Base-by-base conservation (phyloP, 1,284 basidiomycete genomes). In the Microbotryum intermedium region DNA sequence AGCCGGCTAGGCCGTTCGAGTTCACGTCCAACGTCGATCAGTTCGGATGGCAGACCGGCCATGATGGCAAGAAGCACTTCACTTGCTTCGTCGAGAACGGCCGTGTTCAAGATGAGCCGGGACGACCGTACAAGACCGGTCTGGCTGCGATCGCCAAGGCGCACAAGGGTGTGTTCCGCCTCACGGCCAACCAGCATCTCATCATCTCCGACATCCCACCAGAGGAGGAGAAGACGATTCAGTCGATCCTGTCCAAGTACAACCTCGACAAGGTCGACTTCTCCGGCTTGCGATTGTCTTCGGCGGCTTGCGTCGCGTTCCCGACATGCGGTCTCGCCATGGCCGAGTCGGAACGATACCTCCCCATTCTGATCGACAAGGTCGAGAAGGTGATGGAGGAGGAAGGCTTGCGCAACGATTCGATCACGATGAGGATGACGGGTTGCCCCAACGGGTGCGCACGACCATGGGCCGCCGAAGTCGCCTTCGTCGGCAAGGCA, bases 61-160 rank as follows among this genome's bases (percentile, higher is more conserved):
- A 87, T 72, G 85, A 95, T 71, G 92, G 92, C 70, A 86, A 91
- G 75, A 64, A 60, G 18, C 91, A 97, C 75, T 94, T 91, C 77
- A 93, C 87, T 55, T 80, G 89, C 74, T 98, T 93, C 77, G 88
- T 98, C 75, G 94, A 98, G 79, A 99, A 98, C 74, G 95, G 95
- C 13, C 87, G 94, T 58, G 84, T 98, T 44, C 87, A 93, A 76
- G 91, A 98, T 75, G 90, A 91, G 75, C 84, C 90, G 6, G 88
- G 84, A 50, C 69, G 70, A 51, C 84, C 91, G 66, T 97, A 92
- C 85, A 97, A 97, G 80, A 86, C 87, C 7, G 93, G 89, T 58
- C 79, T 99, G 57, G 81, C 84, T 57, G 92, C 97, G 77, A 88
- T 98, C 64, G 93, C 92, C 61, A 86, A 88, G 77, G 78, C 90